Evolutionary conservation across 2,329 filamentous ascomycete species (phyloP).

Genomic region (Laburnicola sp.): DNA sequence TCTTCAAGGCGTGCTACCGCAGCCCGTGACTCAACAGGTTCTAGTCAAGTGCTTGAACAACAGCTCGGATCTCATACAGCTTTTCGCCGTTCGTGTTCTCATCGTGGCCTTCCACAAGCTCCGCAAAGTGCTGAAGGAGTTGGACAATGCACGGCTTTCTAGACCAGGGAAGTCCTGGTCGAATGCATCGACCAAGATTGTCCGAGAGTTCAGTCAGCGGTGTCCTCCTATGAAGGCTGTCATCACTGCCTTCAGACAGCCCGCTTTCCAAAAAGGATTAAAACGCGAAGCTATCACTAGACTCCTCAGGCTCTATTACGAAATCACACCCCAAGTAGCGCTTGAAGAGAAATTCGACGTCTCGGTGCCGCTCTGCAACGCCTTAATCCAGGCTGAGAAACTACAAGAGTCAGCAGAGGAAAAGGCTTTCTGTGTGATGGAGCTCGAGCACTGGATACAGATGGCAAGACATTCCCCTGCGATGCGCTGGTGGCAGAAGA

Average conservation of each 20-base stretch:
- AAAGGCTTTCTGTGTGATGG: constrained; percentile 65
- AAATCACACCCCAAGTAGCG: constrained; percentile 76
- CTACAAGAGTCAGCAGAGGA: constrained; percentile 45
- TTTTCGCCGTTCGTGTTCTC: constrained; percentile 82
- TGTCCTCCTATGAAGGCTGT: constrained; percentile 83
- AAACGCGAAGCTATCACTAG: constrained; percentile 79
- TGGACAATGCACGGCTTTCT: constrained; percentile 53
- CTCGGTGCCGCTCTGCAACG: constrained; percentile 71
- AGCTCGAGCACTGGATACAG: constrained; percentile 78
- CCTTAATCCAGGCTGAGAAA: constrained; percentile 64
- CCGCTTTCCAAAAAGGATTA: constrained; percentile 66
- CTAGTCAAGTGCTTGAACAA: constrained; percentile 78
- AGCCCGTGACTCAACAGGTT: constrained; percentile 77
- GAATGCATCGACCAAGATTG: constrained; percentile 67
- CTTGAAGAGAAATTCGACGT: constrained; percentile 87
- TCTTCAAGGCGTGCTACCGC: constrained; percentile 83
- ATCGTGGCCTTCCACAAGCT: constrained; percentile 81
- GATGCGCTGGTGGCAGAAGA: constrained; percentile 88
- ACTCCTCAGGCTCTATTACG: constrained; percentile 81
- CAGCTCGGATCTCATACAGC: constrained; percentile 75
- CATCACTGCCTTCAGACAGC: constrained; percentile 71
- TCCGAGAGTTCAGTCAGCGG: constrained; percentile 74
- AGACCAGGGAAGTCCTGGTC: constrained; percentile 62
- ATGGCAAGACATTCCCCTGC: constrained; percentile 79
- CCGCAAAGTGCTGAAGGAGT: constrained; percentile 62